Percentiles rank a stretch among this genome's conserved stretches.
phyloP scores from a whole-genome alignment of 306 rosid genomes.

The Pterocarpus macrocarpus region DNA sequence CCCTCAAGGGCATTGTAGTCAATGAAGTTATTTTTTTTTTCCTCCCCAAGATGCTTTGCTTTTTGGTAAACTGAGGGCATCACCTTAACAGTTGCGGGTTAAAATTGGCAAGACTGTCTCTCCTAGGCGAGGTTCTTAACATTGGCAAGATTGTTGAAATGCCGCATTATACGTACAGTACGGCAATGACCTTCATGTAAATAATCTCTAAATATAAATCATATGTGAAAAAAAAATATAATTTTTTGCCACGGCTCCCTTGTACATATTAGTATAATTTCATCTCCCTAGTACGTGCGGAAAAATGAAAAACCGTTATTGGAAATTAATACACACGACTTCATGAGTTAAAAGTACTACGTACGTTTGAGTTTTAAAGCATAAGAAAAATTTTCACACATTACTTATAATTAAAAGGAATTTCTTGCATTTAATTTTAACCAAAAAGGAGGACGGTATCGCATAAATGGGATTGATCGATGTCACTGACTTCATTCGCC shows the following conservation, averaged over 20 bases:
- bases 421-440: no score
- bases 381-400: no score
- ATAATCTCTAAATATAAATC: no score
- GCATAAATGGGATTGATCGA: constrained; percentile 2
- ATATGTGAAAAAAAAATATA: no score
- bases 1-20: constrained; percentile 85
- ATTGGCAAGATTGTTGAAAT: constrained; percentile 48
- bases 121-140: constrained; percentile 51
- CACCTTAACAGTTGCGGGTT: constrained; percentile 60
- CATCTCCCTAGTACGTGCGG: no score
- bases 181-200: constrained; percentile 13
- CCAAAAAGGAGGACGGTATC: background rate
- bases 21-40: constrained; percentile 56
- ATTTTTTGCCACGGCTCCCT: no score
- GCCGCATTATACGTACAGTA: constrained; percentile 6
- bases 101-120: constrained; percentile 61
- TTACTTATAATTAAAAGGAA: no score
- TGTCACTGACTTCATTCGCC: background rate
- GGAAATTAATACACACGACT: no score
- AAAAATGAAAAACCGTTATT: no score
- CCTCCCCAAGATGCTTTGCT: constrained; percentile 67
- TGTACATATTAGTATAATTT: no score
- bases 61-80: constrained; percentile 78
- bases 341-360: no score
- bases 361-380: no score